These are phyloP conservation scores for Westerdykella aurantiaca DNA, from an alignment of 2,329 filamentous ascomycete genomes.

Conservation along the genomic window DNA sequence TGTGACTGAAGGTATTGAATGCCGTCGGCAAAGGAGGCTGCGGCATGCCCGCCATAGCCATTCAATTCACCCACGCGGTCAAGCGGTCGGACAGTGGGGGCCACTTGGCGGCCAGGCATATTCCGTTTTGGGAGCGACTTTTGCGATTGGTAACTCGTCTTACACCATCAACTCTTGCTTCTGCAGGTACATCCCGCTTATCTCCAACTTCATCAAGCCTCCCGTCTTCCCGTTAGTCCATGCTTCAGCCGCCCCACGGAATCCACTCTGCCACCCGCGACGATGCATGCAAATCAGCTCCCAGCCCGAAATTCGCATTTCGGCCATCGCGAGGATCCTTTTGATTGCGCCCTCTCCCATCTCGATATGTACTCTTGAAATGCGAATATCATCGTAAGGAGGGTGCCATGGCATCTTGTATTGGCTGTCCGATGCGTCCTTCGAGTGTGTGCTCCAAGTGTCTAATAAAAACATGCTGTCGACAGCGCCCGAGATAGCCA, in stretches of 20 bases:
- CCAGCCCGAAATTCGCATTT: slow-evolving; percentile 5
- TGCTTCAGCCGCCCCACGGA: slow-evolving; percentile 20
- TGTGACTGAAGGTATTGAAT: too few relatives aligned
- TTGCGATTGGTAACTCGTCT: slow-evolving; percentile 1
- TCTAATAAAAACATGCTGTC: slow-evolving; percentile 16
- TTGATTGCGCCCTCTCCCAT: slow-evolving; percentile 9
- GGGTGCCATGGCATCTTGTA: too few relatives aligned
- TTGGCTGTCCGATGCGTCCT: slow-evolving; percentile 20
- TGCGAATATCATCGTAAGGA: slow-evolving; percentile 5
- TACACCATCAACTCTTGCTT: slow-evolving; percentile 13
- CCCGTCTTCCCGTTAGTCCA: slow-evolving; percentile 17
- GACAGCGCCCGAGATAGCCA: slow-evolving; percentile 17
- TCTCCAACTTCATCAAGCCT: slow-evolving; percentile 16
- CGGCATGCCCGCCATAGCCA: background rate
- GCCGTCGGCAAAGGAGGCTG: too few relatives aligned
- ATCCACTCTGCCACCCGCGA: slow-evolving; percentile 12
- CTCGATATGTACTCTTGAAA: too few relatives aligned
- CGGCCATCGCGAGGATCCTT: slow-evolving; percentile 4
- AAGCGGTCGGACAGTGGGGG: slow-evolving; percentile 1
- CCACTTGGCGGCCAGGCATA: slow-evolving; percentile 1
- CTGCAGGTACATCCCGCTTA: slow-evolving; percentile 15
- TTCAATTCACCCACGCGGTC: slow-evolving; percentile 7
- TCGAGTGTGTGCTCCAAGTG: slow-evolving; percentile 9
- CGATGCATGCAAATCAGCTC: slow-evolving; percentile 10
- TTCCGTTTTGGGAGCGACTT: too few relatives aligned